Evolutionary conservation across 2,329 filamentous ascomycete species (phyloP), one percentile per base, ranked within the genome.

Genomic region (Pestalotiopsis sp.): DNA sequence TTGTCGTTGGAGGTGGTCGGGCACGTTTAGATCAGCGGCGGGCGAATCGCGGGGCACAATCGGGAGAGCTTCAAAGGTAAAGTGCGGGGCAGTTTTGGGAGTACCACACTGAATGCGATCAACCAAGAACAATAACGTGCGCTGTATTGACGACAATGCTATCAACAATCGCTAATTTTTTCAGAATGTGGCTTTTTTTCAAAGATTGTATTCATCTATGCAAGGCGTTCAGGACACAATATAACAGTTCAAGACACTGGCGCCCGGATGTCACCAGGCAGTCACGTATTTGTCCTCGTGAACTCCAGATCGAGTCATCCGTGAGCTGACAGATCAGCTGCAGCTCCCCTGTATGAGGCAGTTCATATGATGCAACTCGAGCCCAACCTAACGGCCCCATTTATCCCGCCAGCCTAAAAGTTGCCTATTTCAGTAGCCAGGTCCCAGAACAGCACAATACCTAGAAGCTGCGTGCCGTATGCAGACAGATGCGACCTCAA

Each of bases 301-400:
- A 64, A 52, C 62, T 60, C 57, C 31, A 60, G 27, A 39, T 61
- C 27, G 62, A 66, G 64, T 66, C 64, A 66, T 41, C 38, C 25
- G 52, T 66, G 64, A 49, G 62, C 38, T 64, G 38, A 45, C 27
- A 14, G 23, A 31, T 66, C 45, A 66, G 64, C 52, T 66, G 20
- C 62, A 59, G 68, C 60, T 49, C 45, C 17, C 45, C n/a, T 68
- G 17, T 25, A 27, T 13, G 25, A 27, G 57, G 57, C 45, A 52
- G 45, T n/a, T 52, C 45, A 52, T 52, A 64, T 64, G 62, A 64
- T 64, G 62, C 62, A 64, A 64, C 31, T 45, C 14, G 49, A 64
- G 62, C 62, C 39, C 31, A 52, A 36, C 57, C 31, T 36, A 20
- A n/a, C 62, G 23, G 62, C 62, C 62, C 62, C 62, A 64, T 64